These are phyloP conservation scores for Suaeda aralocaspica DNA, from an alignment of 148 eudicot genomes.

Conservation along the genomic window DNA sequence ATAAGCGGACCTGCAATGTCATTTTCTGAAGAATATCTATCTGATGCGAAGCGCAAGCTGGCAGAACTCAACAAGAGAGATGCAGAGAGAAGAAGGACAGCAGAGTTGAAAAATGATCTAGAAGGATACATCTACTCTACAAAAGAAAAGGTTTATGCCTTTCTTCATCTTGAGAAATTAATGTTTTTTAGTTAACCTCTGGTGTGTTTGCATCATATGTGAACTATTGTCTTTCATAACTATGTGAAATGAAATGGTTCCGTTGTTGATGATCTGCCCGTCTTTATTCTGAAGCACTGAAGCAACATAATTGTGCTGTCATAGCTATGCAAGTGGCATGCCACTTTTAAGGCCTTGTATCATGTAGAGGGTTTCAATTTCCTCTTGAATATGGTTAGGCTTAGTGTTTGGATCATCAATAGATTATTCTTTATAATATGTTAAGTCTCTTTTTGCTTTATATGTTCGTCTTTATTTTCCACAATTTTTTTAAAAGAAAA, in stretches of 20 bases:
- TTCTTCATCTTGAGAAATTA: conserved; percentile 3
- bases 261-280: background rate
- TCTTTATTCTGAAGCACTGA: background rate
- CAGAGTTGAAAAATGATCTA: conserved; percentile 80
- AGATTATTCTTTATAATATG: background rate
- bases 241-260: background rate
- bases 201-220: background rate
- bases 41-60: conserved; percentile 62
- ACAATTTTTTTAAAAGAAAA: background rate
- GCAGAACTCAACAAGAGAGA: conserved; percentile 77
- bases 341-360: background rate
- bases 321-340: background rate
- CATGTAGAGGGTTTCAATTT: background rate
- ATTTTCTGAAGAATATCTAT: conserved; percentile 59
- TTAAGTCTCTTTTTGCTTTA: background rate
- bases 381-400: background rate
- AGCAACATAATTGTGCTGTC: background rate
- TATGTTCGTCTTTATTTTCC: background rate
- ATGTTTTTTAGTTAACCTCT: background rate
- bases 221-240: background rate
- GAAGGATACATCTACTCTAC: conserved; percentile 89
- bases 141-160: conserved; percentile 66
- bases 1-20: conserved; percentile 56
- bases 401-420: background rate
- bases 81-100: conserved; percentile 84